A percentile compares a stretch with the other conserved stretches of the same genome.
Evolutionary conservation across 2,329 filamentous ascomycete species (phyloP).

Genomic region (Chrysosporium queenslandicum): DNA sequence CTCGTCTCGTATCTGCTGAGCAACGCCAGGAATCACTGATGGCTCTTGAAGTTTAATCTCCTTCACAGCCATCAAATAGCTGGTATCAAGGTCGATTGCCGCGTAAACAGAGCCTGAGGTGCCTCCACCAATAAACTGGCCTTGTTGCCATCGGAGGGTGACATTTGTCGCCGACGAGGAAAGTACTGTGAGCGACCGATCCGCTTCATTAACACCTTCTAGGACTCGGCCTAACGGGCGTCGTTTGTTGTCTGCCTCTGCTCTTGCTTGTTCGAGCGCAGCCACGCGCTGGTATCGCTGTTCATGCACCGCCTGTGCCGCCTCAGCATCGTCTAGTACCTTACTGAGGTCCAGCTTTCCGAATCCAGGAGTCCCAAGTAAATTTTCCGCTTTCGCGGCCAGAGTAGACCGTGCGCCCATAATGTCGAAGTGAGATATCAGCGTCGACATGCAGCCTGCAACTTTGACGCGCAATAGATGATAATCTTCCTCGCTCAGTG

Average conservation of each 20-base stretch:
- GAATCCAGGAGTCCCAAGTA: conserved; percentile 54
- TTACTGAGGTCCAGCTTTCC: conserved; percentile 68
- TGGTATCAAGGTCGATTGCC: conserved; percentile 92
- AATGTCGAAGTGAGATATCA: conserved; percentile 98
- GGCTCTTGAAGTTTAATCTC: conserved; percentile 96
- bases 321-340: conserved; percentile 73
- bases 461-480: conserved; percentile 74
- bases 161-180: conserved; percentile 93
- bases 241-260: conserved; percentile 70
- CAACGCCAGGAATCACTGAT: conserved; percentile 87
- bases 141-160: conserved; percentile 94
- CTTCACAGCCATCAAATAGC: conserved; percentile 96
- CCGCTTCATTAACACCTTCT: conserved; percentile 90
- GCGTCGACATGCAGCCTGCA: conserved; percentile 88
- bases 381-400: conserved; percentile 86
- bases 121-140: conserved; percentile 93
- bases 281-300: conserved; percentile 64
- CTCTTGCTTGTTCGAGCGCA: conserved; percentile 66
- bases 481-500: conserved; percentile 80
- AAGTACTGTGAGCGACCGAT: conserved; percentile 84
- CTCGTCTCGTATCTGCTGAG: conserved; percentile 87
- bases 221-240: conserved; percentile 82
- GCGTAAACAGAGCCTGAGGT: conserved; percentile 97
- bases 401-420: conserved; percentile 92
- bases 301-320: conserved; percentile 60